Conservation (phyloP, 208 protist species). For the Trypanosoma mega region DNA sequence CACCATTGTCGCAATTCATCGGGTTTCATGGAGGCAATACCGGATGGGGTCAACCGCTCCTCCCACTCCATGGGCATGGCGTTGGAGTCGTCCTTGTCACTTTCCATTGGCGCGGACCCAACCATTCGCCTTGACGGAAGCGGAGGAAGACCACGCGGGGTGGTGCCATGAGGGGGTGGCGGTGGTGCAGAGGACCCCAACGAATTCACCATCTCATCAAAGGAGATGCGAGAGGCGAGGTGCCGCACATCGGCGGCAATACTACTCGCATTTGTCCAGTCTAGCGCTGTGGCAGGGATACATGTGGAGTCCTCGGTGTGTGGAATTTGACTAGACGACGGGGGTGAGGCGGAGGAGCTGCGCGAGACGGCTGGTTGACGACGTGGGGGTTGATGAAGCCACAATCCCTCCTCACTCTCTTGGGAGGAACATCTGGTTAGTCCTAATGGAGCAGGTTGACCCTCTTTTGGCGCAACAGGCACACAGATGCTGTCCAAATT, state of each 20-base stretch:
- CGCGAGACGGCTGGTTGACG: slow-evolving; percentile 19
- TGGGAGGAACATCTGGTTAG: not conserved
- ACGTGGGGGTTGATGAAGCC: not conserved
- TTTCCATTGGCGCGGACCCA: too few species aligned
- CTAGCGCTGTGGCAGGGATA: slow-evolving; percentile 1
- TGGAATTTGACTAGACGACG: not conserved
- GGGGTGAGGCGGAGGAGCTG: not conserved
- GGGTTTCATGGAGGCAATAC: slow-evolving; percentile 11
- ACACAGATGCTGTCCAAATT: not conserved
- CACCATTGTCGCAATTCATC: slow-evolving; percentile 17
- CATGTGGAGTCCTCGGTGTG: not conserved
- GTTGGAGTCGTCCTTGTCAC: not conserved
- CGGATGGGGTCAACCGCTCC: slow-evolving; percentile 2
- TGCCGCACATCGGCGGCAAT: slow-evolving; percentile 15
- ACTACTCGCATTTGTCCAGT: slow-evolving; percentile 19
- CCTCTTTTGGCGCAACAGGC: not conserved
- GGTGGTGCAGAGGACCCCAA: too few species aligned
- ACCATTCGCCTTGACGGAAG: not conserved
- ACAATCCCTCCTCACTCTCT: slow-evolving; percentile 1
- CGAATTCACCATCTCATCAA: too few species aligned
- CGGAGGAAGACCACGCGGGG: too few species aligned
- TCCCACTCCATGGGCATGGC: not conserved
- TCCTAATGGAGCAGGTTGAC: not conserved
- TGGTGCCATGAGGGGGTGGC: not conserved
- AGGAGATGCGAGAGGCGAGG: not conserved